Percentiles rank a stretch among this genome's conserved stretches.
phyloP scores from a whole-genome alignment of 257 asterid species.

The Anisodus tanguticus region DNA sequence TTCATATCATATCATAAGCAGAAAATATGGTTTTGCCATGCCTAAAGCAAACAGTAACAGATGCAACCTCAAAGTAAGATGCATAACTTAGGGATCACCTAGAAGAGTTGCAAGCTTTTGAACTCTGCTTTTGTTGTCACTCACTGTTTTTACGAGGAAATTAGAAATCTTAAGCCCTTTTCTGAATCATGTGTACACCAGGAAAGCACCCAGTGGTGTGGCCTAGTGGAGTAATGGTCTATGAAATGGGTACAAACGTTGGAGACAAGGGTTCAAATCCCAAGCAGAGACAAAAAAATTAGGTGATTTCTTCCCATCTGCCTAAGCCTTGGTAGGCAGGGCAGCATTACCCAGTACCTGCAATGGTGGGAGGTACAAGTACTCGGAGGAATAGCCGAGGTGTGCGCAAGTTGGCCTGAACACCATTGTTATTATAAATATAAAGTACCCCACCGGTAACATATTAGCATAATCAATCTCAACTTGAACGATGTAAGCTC shows the following conservation, averaged over 20 bases:
- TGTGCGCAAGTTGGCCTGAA: not conserved
- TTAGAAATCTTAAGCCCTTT: not conserved
- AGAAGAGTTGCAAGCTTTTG: not conserved
- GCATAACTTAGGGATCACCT: not conserved
- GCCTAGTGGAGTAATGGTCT: not conserved
- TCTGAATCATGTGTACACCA: not conserved
- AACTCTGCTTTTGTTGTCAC: not conserved
- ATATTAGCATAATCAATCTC: no score
- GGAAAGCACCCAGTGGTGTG: not conserved
- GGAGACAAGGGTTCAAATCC: no score
- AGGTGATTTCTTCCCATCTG: not conserved
- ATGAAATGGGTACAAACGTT: no score
- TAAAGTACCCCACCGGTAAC: not conserved
- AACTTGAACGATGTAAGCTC: no score
- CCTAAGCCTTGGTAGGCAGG: not conserved
- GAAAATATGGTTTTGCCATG: not conserved
- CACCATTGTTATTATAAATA: not conserved
- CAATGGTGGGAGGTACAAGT: not conserved
- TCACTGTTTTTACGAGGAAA: not conserved
- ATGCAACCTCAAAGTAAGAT: not conserved
- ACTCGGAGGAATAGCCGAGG: not conserved
- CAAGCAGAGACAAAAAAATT: not conserved
- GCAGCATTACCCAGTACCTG: not conserved
- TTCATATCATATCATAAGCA: not conserved
- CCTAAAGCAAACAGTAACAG: slow-evolving; percentile 14